These are phyloP conservation scores for Leccinum subgranulosum DNA, from an alignment of 768 basidiomycete genomes.

Conservation along the genomic window DNA sequence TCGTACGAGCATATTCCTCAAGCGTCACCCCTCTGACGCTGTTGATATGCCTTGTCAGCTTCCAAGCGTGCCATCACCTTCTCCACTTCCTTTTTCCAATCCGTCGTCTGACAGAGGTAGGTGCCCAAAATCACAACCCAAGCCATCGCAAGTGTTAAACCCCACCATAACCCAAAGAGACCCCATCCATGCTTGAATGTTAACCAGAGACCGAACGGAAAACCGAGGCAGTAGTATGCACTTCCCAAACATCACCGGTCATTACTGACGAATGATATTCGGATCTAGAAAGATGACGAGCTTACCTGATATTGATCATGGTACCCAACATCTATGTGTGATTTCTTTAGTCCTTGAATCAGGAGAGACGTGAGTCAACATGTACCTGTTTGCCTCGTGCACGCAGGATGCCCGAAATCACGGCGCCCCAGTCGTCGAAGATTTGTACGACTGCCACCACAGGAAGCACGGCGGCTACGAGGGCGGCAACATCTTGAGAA, in stretches of 20 bases:
- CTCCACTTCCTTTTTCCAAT: slow-evolving; percentile 69
- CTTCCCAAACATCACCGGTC: slow-evolving; percentile 17
- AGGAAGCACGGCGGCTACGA: slow-evolving; percentile 66
- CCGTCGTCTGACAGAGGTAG: slow-evolving; percentile 52
- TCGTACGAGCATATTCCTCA: not conserved
- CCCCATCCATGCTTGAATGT: slow-evolving; percentile 59
- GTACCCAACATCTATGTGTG: slow-evolving; percentile 64
- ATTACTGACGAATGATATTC: not conserved
- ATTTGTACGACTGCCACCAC: slow-evolving; percentile 77
- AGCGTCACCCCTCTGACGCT: not conserved
- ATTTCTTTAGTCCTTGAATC: not conserved
- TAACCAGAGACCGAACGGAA: slow-evolving; percentile 79
- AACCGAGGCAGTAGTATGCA: slow-evolving; percentile 79
- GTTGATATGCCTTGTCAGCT: slow-evolving; percentile 35
- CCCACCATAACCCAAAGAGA: slow-evolving; percentile 82
- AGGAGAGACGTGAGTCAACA: not conserved
- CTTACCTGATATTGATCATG: slow-evolving; percentile 68
- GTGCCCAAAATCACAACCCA: slow-evolving; percentile 10
- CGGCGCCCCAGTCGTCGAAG: slow-evolving; percentile 71
- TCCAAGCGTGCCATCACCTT: slow-evolving; percentile 56
- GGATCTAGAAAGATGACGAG: not conserved
- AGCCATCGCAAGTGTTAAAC: slow-evolving; percentile 53
- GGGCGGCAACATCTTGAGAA: slow-evolving; percentile 20
- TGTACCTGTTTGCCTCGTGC: slow-evolving; percentile 74
- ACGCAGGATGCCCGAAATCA: slow-evolving; percentile 77